Evolutionary conservation across 768 basidiomycete genomes (phyloP).

Genomic region (Boletus vinaceobasis): DNA sequence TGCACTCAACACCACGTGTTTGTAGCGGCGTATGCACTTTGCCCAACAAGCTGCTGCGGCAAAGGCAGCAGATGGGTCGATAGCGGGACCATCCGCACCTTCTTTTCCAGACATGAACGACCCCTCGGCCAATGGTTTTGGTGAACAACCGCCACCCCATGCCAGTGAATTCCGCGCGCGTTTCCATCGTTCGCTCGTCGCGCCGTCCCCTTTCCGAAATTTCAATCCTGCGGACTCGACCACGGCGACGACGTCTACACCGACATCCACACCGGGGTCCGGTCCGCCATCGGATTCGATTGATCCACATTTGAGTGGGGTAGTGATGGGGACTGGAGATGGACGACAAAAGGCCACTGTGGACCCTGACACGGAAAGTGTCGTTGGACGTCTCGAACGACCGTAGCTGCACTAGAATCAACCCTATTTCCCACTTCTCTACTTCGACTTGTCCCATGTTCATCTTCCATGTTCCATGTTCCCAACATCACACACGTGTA

Average conservation of each 20-base stretch:
- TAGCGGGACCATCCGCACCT: slow-evolving; percentile 25
- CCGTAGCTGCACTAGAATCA: slow-evolving; percentile 3
- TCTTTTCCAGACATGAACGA: slow-evolving; percentile 35
- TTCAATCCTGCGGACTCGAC: slow-evolving; percentile 29
- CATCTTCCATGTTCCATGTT: background rate
- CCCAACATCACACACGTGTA: slow-evolving; percentile 13
- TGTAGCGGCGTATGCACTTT: slow-evolving; percentile 47
- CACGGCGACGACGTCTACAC: slow-evolving; percentile 32
- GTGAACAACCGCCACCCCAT: slow-evolving; percentile 30
- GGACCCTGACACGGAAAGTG: slow-evolving; percentile 28
- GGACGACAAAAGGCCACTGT: slow-evolving; percentile 21
- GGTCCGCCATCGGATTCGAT: slow-evolving; percentile 33
- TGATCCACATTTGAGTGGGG: slow-evolving; percentile 30
- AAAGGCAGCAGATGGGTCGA: slow-evolving; percentile 29
- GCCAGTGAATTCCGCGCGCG: slow-evolving; percentile 62
- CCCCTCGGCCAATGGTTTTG: slow-evolving; percentile 25
- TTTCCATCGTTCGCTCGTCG: slow-evolving; percentile 58
- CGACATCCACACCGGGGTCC: slow-evolving; percentile 34
- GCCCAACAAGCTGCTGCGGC: slow-evolving; percentile 35
- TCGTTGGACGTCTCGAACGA: slow-evolving; percentile 20
- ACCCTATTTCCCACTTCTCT: background rate
- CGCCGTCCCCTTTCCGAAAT: slow-evolving; percentile 56
- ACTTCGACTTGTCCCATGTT: background rate
- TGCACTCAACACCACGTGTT: background rate
- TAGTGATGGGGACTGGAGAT: slow-evolving; percentile 25